Evolutionary conservation across 2,329 filamentous ascomycete genomes (phyloP), one percentile per base, ranked within the genome.

Genomic region (Penicillium sp.): DNA sequence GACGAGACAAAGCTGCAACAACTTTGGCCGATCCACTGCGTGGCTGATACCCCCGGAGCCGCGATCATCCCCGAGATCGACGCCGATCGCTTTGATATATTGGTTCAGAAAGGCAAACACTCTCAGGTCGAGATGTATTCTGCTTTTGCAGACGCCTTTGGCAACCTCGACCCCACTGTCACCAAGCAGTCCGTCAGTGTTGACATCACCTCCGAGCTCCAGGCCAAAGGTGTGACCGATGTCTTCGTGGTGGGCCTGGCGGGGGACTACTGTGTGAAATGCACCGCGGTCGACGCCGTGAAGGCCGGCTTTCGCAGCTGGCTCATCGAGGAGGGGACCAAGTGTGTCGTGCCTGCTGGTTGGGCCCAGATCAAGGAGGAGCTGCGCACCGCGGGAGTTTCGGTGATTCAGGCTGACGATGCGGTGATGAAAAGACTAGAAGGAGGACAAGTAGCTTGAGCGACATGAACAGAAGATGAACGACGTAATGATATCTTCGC

Each of bases 11-110:
- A 88, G 69, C 65, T 71, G 27, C 83, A 83, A 39, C 75, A 80
- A 26, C 76, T 98, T 7, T 98, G 93, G 93, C 93, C 93, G 1
- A 79, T 80, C 15, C 93, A 98, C 70, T 97, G 93, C 69, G 77
- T 97, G 7, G 83, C 87, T 58, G 73, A 73, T 30, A 87, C 86
- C 0, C 64, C 72, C 1, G 93, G 93, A 8, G 82, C 86, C 0
- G 76, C 80, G 34, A 72, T 97, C 15, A 74, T 93, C 5, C 77
- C 83, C 0, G 88, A 89, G 59, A 74, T 97, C 1, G 71, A 87
- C 34, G 43, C 60, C 10, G 55, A 59, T 6, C 74, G 72, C 11
- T 52, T 94, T n/a, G 76, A 91, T 52, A 54, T 67, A 23, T 71
- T 88, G 18, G 69, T 96, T 10, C 77, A 86, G 52, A 98, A 98